A percentile compares a stretch with the other conserved stretches of the same genome.
These are phyloP conservation scores for Fragaria vesca DNA, from an alignment of 306 rosid species.

Conservation along the genomic window DNA sequence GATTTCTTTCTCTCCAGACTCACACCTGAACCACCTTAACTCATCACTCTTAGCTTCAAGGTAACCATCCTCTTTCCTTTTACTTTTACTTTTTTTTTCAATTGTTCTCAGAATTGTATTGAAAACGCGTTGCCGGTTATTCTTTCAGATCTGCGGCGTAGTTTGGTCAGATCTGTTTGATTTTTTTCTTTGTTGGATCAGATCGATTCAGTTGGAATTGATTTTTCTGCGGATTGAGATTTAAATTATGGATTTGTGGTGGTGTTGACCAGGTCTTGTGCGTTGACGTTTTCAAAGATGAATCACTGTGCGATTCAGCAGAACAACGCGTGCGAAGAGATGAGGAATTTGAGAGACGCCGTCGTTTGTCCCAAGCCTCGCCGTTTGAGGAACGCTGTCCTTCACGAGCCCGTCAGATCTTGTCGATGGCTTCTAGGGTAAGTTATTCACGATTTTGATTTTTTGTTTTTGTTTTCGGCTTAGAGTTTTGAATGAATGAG, in stretches of 20 bases:
- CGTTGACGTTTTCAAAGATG: conserved; percentile 40
- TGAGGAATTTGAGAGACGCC: conserved; percentile 40
- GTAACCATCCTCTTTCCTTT: neutral
- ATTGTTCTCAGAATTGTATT: neutral
- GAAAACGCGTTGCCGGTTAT: neutral
- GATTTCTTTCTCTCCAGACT: neutral
- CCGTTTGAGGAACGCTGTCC: conserved; percentile 53
- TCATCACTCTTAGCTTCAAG: neutral
- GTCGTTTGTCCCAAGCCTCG: conserved; percentile 94
- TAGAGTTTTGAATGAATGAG: neutral
- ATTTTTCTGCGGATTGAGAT: neutral
- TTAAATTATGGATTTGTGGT: neutral
- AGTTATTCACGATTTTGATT: neutral
- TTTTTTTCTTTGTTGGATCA: neutral
- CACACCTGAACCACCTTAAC: neutral
- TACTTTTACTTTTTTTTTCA: too few species aligned
- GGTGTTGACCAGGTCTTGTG: conserved; percentile 27
- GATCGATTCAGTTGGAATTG: neutral
- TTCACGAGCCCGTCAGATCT: conserved; percentile 50
- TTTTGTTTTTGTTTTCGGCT: too few species aligned
- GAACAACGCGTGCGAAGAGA: conserved; percentile 58
- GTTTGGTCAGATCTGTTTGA: neutral
- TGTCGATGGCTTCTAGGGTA: conserved; percentile 71
- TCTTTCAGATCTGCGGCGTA: neutral
- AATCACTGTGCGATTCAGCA: conserved; percentile 64